Base-by-base conservation (phyloP, 495 filamentous ascomycete genomes). In the Mycothermus thermophilus region DNA sequence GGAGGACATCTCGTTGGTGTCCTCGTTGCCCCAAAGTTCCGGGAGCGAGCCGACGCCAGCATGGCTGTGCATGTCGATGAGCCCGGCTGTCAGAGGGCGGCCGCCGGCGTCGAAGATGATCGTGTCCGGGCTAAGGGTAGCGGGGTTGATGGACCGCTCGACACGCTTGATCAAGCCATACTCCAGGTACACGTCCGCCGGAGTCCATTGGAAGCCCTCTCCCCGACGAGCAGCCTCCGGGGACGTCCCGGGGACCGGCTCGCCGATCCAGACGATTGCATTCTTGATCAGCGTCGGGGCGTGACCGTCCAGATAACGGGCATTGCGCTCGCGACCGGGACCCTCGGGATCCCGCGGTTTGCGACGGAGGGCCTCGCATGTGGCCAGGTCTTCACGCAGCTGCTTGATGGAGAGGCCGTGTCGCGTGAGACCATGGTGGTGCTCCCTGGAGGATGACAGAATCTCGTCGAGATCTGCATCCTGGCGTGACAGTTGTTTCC, bases 11-110 rank as follows among this genome's bases (percentile, higher is more conserved):
- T 75, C 70, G 37, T 76, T 75, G 19, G 55, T 60, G 41, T 71
- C 69, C 2, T 62, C 57, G 12, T 48, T 63, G 8, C 63, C 62
- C 3, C 10, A 21, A 2, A 72, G 44, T 0, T 38, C 40, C 0
- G 68, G 68, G 30, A 69, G 43, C 16, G 57, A 47, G 28, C 52
- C 43, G 0, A 61, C 56, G 7, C 67, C 62, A n/a, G 66, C 58
- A 52, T 80, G 76, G 25, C 62, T 69, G 53, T 80, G 76, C 71
- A 80, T 75, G 45, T 79, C 75, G 23, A 79, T 71, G 37, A 79
- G 67, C 25, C 75, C 76, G 10, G 62, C 62, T 4, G 76, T 80
- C 5, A 80, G 54, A 23, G 57, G 69, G n/a, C 65, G 57, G 9
- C 76, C 74, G 22, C 66, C 41, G n/a, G 70, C 63, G 26, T 76